Evolutionary conservation across 192 early-diverging fungal genomes (phyloP).

Genomic region (Allomyces macrogynus): DNA sequence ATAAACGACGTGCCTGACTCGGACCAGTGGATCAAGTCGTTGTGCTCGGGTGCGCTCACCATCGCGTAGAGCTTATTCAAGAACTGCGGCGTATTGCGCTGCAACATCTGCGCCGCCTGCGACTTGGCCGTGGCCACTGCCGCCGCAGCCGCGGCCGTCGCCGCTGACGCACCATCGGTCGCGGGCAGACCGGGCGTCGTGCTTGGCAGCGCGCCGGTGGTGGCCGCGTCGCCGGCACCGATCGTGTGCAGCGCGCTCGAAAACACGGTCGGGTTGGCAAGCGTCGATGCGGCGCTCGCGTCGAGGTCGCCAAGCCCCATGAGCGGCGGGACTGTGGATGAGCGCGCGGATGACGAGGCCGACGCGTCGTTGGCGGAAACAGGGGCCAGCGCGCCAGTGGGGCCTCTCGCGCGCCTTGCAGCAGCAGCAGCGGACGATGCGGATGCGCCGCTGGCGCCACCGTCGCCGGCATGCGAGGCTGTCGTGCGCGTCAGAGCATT

Average conservation of each 20-base stretch:
- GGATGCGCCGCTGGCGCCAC: too few relatives aligned
- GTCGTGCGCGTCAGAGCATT: too few relatives aligned
- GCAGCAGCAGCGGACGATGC: too few relatives aligned
- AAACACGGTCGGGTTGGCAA: background rate
- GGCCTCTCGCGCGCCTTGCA: too few relatives aligned
- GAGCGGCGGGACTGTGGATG: too few relatives aligned
- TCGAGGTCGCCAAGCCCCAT: background rate
- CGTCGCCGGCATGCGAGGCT: too few relatives aligned
- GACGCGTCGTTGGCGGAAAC: too few relatives aligned
- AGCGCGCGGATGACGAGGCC: too few relatives aligned
- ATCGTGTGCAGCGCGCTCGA: background rate
- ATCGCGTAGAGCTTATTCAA: conserved; percentile 90
- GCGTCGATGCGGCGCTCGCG: background rate
- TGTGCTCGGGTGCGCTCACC: conserved; percentile 66
- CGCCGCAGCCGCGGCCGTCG: background rate
- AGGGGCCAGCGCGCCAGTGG: too few relatives aligned
- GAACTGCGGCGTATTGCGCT: conserved; percentile 41
- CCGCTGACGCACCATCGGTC: background rate
- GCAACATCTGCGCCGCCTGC: background rate
- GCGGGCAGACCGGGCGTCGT: background rate
- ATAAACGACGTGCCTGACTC: conserved; percentile 73
- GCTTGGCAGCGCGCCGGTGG: background rate
- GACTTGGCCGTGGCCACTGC: background rate
- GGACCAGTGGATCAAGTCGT: conserved; percentile 77
- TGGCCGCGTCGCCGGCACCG: background rate